phyloP scores from a whole-genome alignment of 805 yeast species.

The Saccharomycopsis olivae region DNA sequence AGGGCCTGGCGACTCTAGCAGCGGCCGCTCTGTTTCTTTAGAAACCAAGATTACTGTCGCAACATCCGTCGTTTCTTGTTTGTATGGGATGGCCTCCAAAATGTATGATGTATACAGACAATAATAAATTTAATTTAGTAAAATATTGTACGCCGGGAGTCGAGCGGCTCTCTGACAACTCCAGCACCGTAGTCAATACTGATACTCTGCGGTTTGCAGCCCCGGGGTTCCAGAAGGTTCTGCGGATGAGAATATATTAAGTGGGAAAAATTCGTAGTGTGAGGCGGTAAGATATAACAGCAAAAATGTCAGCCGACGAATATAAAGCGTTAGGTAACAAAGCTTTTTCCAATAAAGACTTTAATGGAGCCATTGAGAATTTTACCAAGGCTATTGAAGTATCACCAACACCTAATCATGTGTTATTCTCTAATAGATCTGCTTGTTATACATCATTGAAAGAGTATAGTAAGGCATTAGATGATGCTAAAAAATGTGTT shows the following conservation, averaged over 20 bases:
- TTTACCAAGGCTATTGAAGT: slow-evolving; percentile 84
- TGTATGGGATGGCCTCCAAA: not conserved
- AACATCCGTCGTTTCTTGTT: not conserved
- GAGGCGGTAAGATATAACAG: not conserved
- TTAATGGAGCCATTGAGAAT: slow-evolving; percentile 61
- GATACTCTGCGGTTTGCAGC: not conserved
- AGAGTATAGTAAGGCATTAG: slow-evolving; percentile 61
- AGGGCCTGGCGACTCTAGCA: no score
- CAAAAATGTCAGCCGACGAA: slow-evolving; percentile 11
- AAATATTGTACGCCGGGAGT: not conserved
- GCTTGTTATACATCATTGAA: slow-evolving; percentile 49
- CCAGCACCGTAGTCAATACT: not conserved
- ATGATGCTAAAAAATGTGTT: slow-evolving; percentile 79
- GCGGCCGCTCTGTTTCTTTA: no score
- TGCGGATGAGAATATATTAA: no score
- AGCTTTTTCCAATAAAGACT: slow-evolving; percentile 83
- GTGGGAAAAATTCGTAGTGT: not conserved
- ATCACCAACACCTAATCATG: slow-evolving; percentile 79
- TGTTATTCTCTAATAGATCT: slow-evolving; percentile 86
- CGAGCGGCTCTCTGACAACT: not conserved
- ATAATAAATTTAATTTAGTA: not conserved
- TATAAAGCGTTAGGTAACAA: slow-evolving; percentile 89
- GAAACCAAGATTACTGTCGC: slow-evolving; percentile 4
- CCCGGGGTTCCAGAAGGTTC: not conserved
- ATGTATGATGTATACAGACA: not conserved